These are phyloP conservation scores for Tricladium varicosporioides DNA, from an alignment of 2,329 filamentous ascomycete species.

Conservation along the genomic window DNA sequence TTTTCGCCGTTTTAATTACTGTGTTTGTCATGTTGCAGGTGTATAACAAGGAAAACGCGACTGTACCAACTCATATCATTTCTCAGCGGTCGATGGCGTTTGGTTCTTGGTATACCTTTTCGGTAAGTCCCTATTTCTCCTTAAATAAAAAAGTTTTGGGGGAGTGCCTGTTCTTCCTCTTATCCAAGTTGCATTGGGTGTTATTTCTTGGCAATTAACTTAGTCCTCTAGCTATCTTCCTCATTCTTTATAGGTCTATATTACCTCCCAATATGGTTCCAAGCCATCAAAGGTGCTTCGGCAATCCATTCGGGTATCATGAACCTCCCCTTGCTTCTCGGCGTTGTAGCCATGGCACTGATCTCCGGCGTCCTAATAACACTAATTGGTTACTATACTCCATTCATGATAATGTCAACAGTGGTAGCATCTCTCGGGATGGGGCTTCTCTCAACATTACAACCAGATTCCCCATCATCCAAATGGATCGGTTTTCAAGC, in stretches of 20 bases:
- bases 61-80: conserved; percentile 37
- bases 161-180: too few relatives aligned
- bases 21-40: conserved; percentile 31
- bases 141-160: too few relatives aligned
- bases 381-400: conserved; percentile 27
- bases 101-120: conserved; percentile 28
- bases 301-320: conserved; percentile 36
- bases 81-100: conserved; percentile 32
- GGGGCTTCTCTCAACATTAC: conserved; percentile 18
- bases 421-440: conserved; percentile 19
- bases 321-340: conserved; percentile 31
- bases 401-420: conserved; percentile 40
- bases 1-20: conserved; percentile 26
- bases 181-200: too few relatives aligned
- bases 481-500: conserved; percentile 37
- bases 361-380: conserved; percentile 24
- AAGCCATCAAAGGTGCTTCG: conserved; percentile 41
- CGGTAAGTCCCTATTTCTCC: conserved; percentile 37
- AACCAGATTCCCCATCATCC: conserved; percentile 15
- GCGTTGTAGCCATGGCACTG: conserved; percentile 29
- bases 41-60: conserved; percentile 36
- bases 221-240: too few relatives aligned
- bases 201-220: too few relatives aligned
- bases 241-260: too few relatives aligned
- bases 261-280: conserved; percentile 45